A percentile compares a stretch with the other conserved stretches of the same genome.
Evolutionary conservation across 2,329 filamentous ascomycete species (phyloP).

Genomic region (Alternaria sp.): DNA sequence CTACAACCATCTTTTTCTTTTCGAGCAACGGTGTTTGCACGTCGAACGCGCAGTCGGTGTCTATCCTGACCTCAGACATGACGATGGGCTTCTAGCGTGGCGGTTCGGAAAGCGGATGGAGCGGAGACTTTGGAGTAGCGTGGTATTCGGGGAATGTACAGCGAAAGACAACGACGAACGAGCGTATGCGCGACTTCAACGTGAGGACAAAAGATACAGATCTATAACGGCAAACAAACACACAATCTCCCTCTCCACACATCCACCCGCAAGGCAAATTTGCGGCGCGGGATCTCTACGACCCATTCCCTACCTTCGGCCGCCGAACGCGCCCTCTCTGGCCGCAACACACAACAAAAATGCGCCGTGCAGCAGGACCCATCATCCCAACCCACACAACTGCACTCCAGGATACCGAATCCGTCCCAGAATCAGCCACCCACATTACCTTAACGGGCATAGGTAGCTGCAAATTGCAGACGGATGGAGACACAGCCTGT

Average conservation of each 20-base stretch:
- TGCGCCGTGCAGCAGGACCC: slow-evolving; percentile 6
- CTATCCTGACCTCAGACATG: slow-evolving; percentile 24
- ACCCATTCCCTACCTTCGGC: not conserved
- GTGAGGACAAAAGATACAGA: not conserved
- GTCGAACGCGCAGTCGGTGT: slow-evolving; percentile 27
- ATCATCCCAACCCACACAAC: not conserved
- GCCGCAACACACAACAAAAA: slow-evolving; percentile 2
- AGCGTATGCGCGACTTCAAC: not conserved
- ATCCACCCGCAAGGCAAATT: not conserved
- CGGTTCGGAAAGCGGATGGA: slow-evolving; percentile 12
- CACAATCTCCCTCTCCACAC: not conserved
- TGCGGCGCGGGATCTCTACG: slow-evolving; percentile 1
- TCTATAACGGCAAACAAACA: not conserved
- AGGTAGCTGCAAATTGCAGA: not conserved
- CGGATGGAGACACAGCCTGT: slow-evolving; percentile 26
- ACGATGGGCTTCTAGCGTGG: slow-evolving; percentile 18
- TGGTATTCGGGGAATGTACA: not conserved
- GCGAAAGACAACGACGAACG: not conserved
- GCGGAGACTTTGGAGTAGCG: slow-evolving; percentile 15
- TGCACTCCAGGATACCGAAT: slow-evolving; percentile 7
- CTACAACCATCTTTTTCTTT: slow-evolving; percentile 48
- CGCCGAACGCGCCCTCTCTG: slow-evolving; percentile 1
- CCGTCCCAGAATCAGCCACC: slow-evolving; percentile 3
- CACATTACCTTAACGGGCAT: slow-evolving; percentile 11
- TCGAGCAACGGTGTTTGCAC: slow-evolving; percentile 43